Evolutionary conservation across 805 yeast genomes (phyloP), one percentile per base, ranked within the genome.

Genomic region (Pichia thaimueangensis): DNA sequence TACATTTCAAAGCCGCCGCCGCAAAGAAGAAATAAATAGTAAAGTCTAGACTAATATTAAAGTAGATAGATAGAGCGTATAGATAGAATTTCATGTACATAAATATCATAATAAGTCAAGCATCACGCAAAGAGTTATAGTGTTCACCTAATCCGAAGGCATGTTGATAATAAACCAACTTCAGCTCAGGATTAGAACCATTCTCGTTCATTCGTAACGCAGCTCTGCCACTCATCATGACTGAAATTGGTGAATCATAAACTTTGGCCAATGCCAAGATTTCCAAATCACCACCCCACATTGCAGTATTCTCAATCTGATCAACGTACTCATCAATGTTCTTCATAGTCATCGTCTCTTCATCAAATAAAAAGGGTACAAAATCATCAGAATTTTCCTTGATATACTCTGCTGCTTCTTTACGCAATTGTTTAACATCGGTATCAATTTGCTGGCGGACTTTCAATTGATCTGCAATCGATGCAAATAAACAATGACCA

Each of bases 271-370:
- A 67, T 0, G 97, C 96, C 56, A 86, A 61, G 16, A 91, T 79
- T 65, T 91, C 98, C 68, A 87, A 68, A 54, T 93, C 97, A 8
- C 96, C 93, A 21, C 98, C 98, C 98, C 98, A 91, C 69, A 85
- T 76, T 0, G 95, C 80, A 0, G 96, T 86, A n/a, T 60, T 68
- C 45, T 74, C 83, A 45, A 91, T 70, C 48, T 80, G 82, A 3
- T 67, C 60, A 3, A 86, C 73, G 59, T 93, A 93, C 19, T 75
- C 76, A 30, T 74, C 80, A 23, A 89, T 62, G 49, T 84, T 83
- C 37, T 72, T 70, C 46, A 86, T 51, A 7, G 74, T 66, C 68
- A 80, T 70, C 1, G 89, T 82, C 12, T 65, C 68, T 51, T 87
- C 96, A 58, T 86, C 95, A 55, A 87, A 81, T 50, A 91, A 62